A percentile compares a stretch with the other conserved stretches of the same genome.
Evolutionary conservation across 2,329 filamentous ascomycete species (phyloP).

Genomic region (Colletotrichum siamense): DNA sequence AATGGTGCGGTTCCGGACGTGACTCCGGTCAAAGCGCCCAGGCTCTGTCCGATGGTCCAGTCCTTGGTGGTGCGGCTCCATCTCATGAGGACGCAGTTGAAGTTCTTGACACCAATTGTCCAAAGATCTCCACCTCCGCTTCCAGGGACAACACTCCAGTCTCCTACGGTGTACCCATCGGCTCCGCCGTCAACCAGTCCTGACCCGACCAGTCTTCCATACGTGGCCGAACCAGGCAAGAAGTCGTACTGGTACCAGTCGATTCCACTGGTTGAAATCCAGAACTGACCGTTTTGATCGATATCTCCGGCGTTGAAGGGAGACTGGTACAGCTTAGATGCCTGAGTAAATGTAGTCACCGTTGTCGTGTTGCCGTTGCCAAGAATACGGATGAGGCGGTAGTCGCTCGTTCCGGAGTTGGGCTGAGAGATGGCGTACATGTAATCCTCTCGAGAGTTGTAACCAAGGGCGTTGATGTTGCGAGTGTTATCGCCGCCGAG

Average conservation of each 20-base stretch:
- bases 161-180: constrained; percentile 3
- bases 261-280: constrained; percentile 16
- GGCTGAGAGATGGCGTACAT: constrained; percentile 23
- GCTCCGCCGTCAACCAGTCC: neutral
- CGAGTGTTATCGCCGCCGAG: neutral
- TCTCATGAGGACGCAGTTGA: constrained; percentile 11
- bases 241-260: constrained; percentile 25
- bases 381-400: constrained; percentile 26
- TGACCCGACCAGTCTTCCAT: constrained; percentile 1
- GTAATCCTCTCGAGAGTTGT: constrained; percentile 28
- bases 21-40: constrained; percentile 15
- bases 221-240: constrained; percentile 22
- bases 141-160: constrained; percentile 27
- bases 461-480: constrained; percentile 28
- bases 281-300: constrained; percentile 25
- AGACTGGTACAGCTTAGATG: neutral
- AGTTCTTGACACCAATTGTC: constrained; percentile 16
- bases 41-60: constrained; percentile 4
- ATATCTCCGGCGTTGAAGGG: constrained; percentile 26
- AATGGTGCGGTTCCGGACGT: neutral
- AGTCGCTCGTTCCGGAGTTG: neutral
- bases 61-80: constrained; percentile 14
- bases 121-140: constrained; percentile 20
- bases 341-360: neutral
- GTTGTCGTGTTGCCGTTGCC: constrained; percentile 15